A percentile compares a stretch with the other conserved stretches of the same genome.
Evolutionary conservation across 1,284 basidiomycete genomes (phyloP).

Genomic region (Pascua guehoae): DNA sequence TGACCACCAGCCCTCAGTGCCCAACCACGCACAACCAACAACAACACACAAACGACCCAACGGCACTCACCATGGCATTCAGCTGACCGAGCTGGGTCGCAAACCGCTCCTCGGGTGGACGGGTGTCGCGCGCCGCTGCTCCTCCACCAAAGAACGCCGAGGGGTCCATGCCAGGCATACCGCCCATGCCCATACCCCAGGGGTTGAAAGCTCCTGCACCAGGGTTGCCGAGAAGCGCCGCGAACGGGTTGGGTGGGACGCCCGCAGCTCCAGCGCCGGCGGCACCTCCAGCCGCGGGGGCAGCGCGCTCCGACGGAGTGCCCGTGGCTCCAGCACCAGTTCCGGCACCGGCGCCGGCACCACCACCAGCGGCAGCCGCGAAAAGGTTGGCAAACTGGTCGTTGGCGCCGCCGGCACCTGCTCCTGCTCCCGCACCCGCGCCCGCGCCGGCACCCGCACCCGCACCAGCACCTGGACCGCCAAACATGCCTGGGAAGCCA

Average conservation of each 20-base stretch:
- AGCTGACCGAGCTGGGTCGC: slow-evolving; percentile 65
- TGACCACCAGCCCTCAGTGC: too few species aligned
- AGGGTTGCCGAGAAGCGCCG: slow-evolving; percentile 7
- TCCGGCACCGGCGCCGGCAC: slow-evolving; percentile 8
- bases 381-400: slow-evolving; percentile 48
- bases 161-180: slow-evolving; percentile 40
- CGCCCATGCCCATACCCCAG: not conserved
- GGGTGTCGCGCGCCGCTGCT: slow-evolving; percentile 54
- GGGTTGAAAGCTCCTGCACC: slow-evolving; percentile 27
- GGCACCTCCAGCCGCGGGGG: slow-evolving; percentile 13
- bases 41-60: too few species aligned
- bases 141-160: slow-evolving; percentile 54
- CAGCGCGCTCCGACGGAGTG: not conserved
- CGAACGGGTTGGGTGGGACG: slow-evolving; percentile 6
- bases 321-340: slow-evolving; percentile 4
- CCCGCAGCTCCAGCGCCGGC: slow-evolving; percentile 3
- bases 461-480: slow-evolving; percentile 18
- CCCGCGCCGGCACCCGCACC: slow-evolving; percentile 23
- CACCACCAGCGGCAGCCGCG: slow-evolving; percentile 23
- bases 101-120: slow-evolving; percentile 82
- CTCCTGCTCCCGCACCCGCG: slow-evolving; percentile 19
- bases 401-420: slow-evolving; percentile 15
- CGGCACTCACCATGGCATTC: slow-evolving; percentile 45
- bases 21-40: too few species aligned
- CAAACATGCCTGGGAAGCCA: slow-evolving; percentile 31